phyloP scores from a whole-genome alignment of 1,284 basidiomycete genomes.

The Stygiomarasmius scandens region DNA sequence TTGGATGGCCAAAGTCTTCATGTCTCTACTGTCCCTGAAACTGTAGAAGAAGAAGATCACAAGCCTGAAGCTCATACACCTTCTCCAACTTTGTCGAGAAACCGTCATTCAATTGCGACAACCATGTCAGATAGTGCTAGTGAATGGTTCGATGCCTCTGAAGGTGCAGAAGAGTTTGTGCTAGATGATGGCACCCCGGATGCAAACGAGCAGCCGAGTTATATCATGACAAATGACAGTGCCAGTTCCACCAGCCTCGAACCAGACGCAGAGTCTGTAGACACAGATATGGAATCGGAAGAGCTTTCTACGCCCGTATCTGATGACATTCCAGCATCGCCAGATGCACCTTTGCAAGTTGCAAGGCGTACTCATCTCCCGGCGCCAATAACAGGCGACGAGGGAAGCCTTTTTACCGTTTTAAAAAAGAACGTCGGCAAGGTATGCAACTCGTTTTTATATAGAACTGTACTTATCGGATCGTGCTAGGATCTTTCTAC shows the following conservation, averaged over 20 bases:
- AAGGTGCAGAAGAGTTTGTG: slow-evolving; percentile 69
- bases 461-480: too few relatives aligned
- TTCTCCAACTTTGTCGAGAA: slow-evolving; percentile 32
- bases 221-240: slow-evolving; percentile 41
- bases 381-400: slow-evolving; percentile 70
- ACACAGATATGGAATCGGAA: slow-evolving; percentile 44
- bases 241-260: too few relatives aligned
- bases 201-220: slow-evolving; percentile 44
- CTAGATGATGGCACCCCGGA: slow-evolving; percentile 51
- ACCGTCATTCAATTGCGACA: slow-evolving; percentile 39
- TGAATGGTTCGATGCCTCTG: slow-evolving; percentile 77
- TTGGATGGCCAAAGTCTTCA: slow-evolving; percentile 35
- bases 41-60: slow-evolving; percentile 52
- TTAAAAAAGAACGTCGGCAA: slow-evolving; percentile 94
- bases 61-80: slow-evolving; percentile 22
- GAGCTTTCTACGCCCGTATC: slow-evolving; percentile 23
- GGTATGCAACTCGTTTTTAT: slow-evolving; percentile 38
- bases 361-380: slow-evolving; percentile 68
- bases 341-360: slow-evolving; percentile 33
- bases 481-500: slow-evolving; percentile 75
- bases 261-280: slow-evolving; percentile 40
- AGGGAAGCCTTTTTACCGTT: slow-evolving; percentile 85
- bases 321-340: slow-evolving; percentile 3
- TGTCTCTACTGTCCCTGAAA: slow-evolving; percentile 43
- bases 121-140: slow-evolving; percentile 51